Evolutionary conservation across 495 filamentous ascomycete genomes (phyloP).

Genomic region (Terfezia boudieri): DNA sequence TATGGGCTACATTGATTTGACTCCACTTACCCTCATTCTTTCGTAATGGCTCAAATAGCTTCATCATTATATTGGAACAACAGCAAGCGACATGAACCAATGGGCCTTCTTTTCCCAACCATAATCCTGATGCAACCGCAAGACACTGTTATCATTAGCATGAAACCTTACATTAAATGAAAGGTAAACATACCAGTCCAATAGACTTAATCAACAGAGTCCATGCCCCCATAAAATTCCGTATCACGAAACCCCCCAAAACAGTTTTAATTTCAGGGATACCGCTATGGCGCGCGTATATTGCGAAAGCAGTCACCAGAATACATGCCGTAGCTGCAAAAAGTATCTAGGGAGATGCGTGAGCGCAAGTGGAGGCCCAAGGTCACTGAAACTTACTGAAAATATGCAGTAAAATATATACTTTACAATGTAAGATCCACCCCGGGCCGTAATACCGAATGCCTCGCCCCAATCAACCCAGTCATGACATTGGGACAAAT

Average conservation of each 20-base stretch:
- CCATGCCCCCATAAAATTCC: conserved; percentile 79
- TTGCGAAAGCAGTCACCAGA: conserved; percentile 61
- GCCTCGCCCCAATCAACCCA: conserved; percentile 74
- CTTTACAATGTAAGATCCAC: conserved; percentile 55
- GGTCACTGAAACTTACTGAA: conserved; percentile 33
- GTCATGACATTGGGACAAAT: conserved; percentile 48
- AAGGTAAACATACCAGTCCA: conserved; percentile 42
- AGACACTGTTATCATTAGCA: conserved; percentile 41
- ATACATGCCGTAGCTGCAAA: conserved; percentile 63
- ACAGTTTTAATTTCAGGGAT: conserved; percentile 98
- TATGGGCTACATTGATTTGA: neutral
- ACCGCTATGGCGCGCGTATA: conserved; percentile 84
- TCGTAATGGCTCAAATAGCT: conserved; percentile 59
- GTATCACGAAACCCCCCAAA: conserved; percentile 82
- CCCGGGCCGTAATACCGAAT: conserved; percentile 37
- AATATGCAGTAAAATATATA: conserved; percentile 68
- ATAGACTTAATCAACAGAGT: conserved; percentile 80
- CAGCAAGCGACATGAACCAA: conserved; percentile 96
- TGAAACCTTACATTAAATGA: neutral
- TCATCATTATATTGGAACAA: conserved; percentile 89
- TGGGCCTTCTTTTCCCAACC: conserved; percentile 96
- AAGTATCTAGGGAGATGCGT: conserved; percentile 31
- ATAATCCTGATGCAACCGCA: conserved; percentile 84
- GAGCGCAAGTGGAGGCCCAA: neutral
- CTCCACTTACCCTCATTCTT: conserved; percentile 54